Percentiles rank a stretch among this genome's conserved stretches.
phyloP scores from a whole-genome alignment of 176 grass and related monocot species.

The Ensete ventricosum region DNA sequence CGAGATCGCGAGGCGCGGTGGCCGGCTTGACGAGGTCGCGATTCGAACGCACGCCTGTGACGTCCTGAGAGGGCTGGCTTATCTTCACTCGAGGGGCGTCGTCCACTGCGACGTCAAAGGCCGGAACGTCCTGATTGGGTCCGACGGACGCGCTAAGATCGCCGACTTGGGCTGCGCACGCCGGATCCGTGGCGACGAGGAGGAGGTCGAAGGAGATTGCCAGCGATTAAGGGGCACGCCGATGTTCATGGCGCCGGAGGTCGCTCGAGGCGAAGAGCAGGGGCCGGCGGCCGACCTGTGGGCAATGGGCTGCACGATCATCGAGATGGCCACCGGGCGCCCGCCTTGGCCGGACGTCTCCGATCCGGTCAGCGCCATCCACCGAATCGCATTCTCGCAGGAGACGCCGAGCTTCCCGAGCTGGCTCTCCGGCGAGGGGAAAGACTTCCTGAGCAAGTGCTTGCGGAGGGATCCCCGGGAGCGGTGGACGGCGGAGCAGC shows the following conservation, averaged over 20 bases:
- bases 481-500: constrained; percentile 1
- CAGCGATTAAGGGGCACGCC: neutral
- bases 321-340: neutral
- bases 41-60: neutral
- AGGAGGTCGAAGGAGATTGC: neutral
- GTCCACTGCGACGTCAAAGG: constrained; percentile 4
- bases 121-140: neutral
- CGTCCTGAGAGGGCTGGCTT: neutral
- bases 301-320: neutral
- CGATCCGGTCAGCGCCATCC: neutral
- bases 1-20: neutral
- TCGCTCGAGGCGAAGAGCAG: neutral
- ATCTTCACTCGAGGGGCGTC: neutral
- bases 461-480: neutral
- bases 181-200: neutral
- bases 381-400: constrained; percentile 1
- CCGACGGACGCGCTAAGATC: neutral
- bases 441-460: neutral
- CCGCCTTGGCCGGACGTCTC: neutral
- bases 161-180: constrained; percentile 1
- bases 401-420: neutral
- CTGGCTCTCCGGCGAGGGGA: neutral
- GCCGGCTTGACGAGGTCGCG: neutral
- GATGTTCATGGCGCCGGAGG: constrained; percentile 2
- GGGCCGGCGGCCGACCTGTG: constrained; percentile 2